phyloP scores from a whole-genome alignment of 116 monocot genomes.

The Phalaenopsis hybrid region DNA sequence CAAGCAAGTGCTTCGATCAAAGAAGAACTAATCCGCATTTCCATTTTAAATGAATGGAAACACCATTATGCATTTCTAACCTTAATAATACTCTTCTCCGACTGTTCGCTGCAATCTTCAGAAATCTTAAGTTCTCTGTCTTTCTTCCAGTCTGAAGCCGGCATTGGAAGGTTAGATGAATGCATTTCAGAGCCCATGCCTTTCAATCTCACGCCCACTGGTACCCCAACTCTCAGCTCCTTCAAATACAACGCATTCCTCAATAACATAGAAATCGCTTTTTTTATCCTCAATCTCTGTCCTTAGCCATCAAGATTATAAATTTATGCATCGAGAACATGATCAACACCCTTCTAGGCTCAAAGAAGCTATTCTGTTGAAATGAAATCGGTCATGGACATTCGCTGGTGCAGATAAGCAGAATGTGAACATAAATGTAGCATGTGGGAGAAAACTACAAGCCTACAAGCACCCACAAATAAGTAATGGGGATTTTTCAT shows the following conservation, averaged over 20 bases:
- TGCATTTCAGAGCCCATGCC: slow-evolving; percentile 16
- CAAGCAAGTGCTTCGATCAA: not conserved
- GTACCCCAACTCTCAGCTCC: slow-evolving; percentile 16
- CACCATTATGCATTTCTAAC: not conserved
- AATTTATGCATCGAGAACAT: not conserved
- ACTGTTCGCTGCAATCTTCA: slow-evolving; percentile 3
- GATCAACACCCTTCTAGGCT: not conserved
- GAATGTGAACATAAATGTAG: not conserved
- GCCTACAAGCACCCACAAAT: not conserved
- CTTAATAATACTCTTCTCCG: slow-evolving; percentile 10
- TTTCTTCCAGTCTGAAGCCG: slow-evolving; percentile 19
- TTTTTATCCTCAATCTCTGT: not conserved
- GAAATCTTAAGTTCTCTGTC: slow-evolving; percentile 12
- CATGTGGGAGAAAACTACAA: not conserved
- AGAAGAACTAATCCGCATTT: not conserved
- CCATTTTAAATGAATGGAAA: not conserved
- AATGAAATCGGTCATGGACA: not conserved
- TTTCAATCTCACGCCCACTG: slow-evolving; percentile 1
- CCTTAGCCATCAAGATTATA: not conserved
- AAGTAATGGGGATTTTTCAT: not conserved
- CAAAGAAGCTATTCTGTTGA: not conserved
- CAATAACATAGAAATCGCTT: not conserved
- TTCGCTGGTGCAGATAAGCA: not conserved
- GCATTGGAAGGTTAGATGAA: slow-evolving; percentile 4
- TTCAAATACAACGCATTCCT: slow-evolving; percentile 10